These are phyloP conservation scores for Helianthus tuberosus DNA, from an alignment of 129 eudicot species.

Conservation along the genomic window DNA sequence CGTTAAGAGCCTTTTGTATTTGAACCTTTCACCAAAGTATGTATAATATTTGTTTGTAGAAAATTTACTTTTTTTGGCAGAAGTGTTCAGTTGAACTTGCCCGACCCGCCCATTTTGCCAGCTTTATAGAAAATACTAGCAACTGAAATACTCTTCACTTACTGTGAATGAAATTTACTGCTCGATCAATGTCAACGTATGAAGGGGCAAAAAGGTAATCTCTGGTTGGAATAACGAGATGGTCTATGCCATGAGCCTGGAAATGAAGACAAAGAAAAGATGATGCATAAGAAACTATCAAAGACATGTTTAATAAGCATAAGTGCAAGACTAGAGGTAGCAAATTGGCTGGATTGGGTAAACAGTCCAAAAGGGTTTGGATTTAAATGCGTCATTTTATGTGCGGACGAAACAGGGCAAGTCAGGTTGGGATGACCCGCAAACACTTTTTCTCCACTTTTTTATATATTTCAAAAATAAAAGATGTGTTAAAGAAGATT, in stretches of 20 bases:
- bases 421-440: background rate
- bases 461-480: background rate
- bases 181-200: conserved; percentile 65
- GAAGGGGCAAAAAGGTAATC: conserved; percentile 96
- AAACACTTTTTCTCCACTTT: background rate
- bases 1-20: too few species aligned
- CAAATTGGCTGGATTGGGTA: background rate
- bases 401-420: background rate
- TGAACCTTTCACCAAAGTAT: too few species aligned
- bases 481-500: background rate
- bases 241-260: conserved; percentile 85
- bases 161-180: conserved; percentile 82
- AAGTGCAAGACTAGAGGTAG: background rate
- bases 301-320: background rate
- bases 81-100: background rate
- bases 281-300: background rate
- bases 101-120: background rate
- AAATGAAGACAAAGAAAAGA: conserved; percentile 12
- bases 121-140: conserved; percentile 1
- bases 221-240: conserved; percentile 91
- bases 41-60: background rate
- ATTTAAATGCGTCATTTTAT: background rate
- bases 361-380: background rate
- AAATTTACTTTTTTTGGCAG: background rate
- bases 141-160: conserved; percentile 13